These are phyloP conservation scores for Pseudogymnoascus sp. DNA, from an alignment of 2,329 filamentous ascomycete species.

Conservation along the genomic window DNA sequence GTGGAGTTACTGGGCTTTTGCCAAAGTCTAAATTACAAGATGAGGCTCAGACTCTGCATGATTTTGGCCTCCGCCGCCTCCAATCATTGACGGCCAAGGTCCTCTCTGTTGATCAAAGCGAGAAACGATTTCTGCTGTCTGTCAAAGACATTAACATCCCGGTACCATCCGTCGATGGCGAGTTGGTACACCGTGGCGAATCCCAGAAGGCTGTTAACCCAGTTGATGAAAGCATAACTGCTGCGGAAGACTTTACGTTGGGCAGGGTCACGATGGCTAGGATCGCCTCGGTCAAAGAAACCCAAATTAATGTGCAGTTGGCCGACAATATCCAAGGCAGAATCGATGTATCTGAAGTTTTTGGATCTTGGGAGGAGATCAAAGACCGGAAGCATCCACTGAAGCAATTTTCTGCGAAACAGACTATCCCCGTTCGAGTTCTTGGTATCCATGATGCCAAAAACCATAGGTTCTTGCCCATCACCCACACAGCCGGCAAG, in stretches of 20 bases:
- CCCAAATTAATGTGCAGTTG: conserved; percentile 85
- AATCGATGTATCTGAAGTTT: conserved; percentile 84
- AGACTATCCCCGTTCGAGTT: conserved; percentile 67
- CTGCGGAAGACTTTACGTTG: conserved; percentile 65
- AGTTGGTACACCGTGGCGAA: conserved; percentile 30
- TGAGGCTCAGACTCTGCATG: conserved; percentile 59
- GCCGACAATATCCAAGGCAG: conserved; percentile 87
- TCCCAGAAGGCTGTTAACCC: conserved; percentile 47
- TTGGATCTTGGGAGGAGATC: conserved; percentile 83
- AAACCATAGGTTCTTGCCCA: conserved; percentile 84
- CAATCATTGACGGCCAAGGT: conserved; percentile 72
- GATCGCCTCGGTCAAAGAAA: conserved; percentile 79
- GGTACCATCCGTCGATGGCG: background rate
- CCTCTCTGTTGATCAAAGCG: conserved; percentile 62
- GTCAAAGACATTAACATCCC: conserved; percentile 42
- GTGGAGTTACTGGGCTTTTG: conserved; percentile 68
- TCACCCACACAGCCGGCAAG: conserved; percentile 77
- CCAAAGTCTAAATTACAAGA: conserved; percentile 70
- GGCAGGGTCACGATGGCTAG: conserved; percentile 70
- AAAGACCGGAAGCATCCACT: conserved; percentile 74
- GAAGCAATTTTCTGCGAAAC: conserved; percentile 63
- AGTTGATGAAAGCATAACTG: conserved; percentile 57
- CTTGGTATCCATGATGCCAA: conserved; percentile 84
- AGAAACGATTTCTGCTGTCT: conserved; percentile 62
- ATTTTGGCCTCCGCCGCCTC: conserved; percentile 72